A percentile compares a stretch with the other conserved stretches of the same genome.
phyloP scores from a whole-genome alignment of 345 rosid genomes.

The Toxicodendron radicans region DNA sequence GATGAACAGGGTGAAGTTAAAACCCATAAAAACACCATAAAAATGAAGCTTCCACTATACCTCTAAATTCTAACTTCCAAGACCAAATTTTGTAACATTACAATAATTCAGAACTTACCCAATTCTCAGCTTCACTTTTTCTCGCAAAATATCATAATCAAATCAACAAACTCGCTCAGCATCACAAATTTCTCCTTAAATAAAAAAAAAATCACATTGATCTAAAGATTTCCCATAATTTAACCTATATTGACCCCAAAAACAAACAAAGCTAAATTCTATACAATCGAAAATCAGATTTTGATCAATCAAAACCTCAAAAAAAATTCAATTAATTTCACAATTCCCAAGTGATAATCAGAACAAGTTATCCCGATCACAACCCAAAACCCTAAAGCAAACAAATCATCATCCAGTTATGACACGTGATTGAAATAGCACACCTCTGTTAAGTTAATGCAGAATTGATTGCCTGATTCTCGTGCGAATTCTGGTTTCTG shows the following conservation, averaged over 20 bases:
- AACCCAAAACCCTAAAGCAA: neutral
- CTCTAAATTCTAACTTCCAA: neutral
- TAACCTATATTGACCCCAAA: neutral
- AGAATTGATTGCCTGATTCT: neutral
- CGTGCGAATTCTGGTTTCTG: neutral
- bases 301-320: neutral
- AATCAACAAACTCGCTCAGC: neutral
- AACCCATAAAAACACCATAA: neutral
- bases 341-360: neutral
- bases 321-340: neutral
- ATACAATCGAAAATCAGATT: neutral
- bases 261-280: neutral
- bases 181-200: neutral
- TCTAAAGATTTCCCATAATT: neutral
- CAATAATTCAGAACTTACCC: neutral
- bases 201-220: neutral
- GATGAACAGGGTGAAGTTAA: neutral
- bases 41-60: neutral
- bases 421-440: neutral
- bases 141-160: neutral
- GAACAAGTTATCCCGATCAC: neutral
- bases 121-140: neutral
- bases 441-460: neutral
- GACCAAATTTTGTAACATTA: neutral
- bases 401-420: slow-evolving; percentile 5